These are phyloP conservation scores for Sonneratia alba DNA, from an alignment of 345 rosid genomes.

Conservation along the genomic window DNA sequence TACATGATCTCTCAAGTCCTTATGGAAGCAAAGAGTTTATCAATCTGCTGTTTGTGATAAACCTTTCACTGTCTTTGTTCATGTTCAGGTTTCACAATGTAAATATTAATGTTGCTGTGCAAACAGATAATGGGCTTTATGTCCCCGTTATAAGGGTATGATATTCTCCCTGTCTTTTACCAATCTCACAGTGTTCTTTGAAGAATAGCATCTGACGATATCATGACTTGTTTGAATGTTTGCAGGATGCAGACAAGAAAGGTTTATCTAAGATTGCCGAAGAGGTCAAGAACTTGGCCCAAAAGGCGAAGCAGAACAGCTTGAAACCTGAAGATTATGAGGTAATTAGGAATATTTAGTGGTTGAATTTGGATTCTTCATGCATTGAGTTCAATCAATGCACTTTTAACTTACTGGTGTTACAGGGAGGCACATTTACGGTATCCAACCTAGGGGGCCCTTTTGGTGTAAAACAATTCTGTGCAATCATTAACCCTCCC, in stretches of 20 bases:
- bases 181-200: not conserved
- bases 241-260: conserved; percentile 91
- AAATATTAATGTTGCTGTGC: conserved; percentile 88
- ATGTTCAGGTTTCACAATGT: conserved; percentile 64
- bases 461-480: conserved; percentile 88
- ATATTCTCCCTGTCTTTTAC: not conserved
- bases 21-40: not conserved
- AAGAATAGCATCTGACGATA: not conserved
- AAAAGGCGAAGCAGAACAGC: conserved; percentile 81
- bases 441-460: conserved; percentile 98
- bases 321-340: conserved; percentile 95
- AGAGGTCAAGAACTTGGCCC: conserved; percentile 79
- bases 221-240: not conserved
- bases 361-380: not conserved
- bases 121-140: conserved; percentile 90
- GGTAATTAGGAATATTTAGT: conserved; percentile 26
- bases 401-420: conserved; percentile 1
- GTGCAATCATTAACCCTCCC: conserved; percentile 93
- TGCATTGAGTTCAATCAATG: not conserved
- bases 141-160: conserved; percentile 90
- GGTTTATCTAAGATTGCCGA: conserved; percentile 72
- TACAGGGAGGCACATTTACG: conserved; percentile 94
- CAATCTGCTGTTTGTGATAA: not conserved
- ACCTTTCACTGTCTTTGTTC: conserved; percentile 6
- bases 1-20: not conserved